Evolutionary conservation across 2,329 filamentous ascomycete genomes (phyloP).

Genomic region (Phyllosticta citribraziliensis): DNA sequence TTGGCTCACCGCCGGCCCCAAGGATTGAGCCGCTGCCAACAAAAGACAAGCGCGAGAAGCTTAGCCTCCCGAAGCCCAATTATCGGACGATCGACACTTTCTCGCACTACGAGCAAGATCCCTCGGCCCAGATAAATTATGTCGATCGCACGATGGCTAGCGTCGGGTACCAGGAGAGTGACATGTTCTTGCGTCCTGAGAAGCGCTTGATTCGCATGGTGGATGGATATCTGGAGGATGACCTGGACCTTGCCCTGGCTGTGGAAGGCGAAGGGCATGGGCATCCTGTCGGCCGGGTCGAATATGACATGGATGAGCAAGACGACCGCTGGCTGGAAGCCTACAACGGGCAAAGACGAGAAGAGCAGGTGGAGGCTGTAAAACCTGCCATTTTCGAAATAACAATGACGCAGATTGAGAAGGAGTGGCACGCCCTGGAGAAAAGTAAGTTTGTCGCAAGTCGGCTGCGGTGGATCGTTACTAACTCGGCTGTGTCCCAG

Average conservation of each 20-base stretch:
- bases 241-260: conserved; percentile 46
- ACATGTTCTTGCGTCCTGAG: conserved; percentile 73
- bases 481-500: conserved; percentile 16
- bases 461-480: neutral
- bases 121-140: conserved; percentile 76
- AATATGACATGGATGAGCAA: conserved; percentile 99
- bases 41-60: conserved; percentile 68
- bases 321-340: conserved; percentile 92
- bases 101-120: conserved; percentile 71
- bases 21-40: conserved; percentile 68
- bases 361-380: conserved; percentile 67
- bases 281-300: conserved; percentile 61
- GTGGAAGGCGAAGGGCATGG: conserved; percentile 42
- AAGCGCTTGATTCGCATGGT: conserved; percentile 56
- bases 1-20: conserved; percentile 49
- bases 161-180: conserved; percentile 90
- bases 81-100: conserved; percentile 74
- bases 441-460: conserved; percentile 47
- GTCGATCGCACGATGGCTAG: conserved; percentile 95
- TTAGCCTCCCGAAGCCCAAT: conserved; percentile 67
- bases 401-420: conserved; percentile 97
- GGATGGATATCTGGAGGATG: conserved; percentile 54
- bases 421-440: conserved; percentile 94
- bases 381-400: conserved; percentile 94
- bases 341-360: conserved; percentile 67